phyloP scores from a whole-genome alignment of 1,284 basidiomycete species.

The Sporisorium sorghi region DNA sequence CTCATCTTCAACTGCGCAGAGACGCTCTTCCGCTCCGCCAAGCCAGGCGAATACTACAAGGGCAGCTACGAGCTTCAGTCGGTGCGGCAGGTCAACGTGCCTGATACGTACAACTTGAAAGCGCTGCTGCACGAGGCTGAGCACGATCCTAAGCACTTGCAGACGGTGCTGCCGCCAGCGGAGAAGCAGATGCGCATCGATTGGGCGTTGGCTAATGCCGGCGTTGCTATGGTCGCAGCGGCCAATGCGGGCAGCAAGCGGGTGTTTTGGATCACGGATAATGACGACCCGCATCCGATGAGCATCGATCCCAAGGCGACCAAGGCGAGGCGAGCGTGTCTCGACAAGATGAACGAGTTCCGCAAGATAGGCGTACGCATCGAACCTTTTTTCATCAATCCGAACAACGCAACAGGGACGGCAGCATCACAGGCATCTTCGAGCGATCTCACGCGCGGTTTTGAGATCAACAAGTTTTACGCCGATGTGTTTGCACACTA shows the following conservation, averaged over 20 bases:
- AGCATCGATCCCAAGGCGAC: constrained; percentile 70
- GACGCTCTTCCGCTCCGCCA: constrained; percentile 50
- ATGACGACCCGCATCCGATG: constrained; percentile 76
- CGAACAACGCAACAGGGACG: constrained; percentile 75
- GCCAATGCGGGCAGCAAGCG: constrained; percentile 88
- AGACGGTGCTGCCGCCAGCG: constrained; percentile 57
- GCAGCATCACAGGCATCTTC: constrained; percentile 11
- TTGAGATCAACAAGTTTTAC: constrained; percentile 77
- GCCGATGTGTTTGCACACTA: constrained; percentile 64
- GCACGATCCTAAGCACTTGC: constrained; percentile 62
- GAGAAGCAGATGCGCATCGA: constrained; percentile 73
- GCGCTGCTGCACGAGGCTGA: constrained; percentile 74
- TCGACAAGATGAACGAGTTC: constrained; percentile 74
- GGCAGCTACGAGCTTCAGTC: constrained; percentile 81
- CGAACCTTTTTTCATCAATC: constrained; percentile 91
- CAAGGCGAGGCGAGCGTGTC: constrained; percentile 37
- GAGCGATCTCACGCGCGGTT: constrained; percentile 73
- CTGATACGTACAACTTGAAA: constrained; percentile 70
- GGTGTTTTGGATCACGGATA: constrained; percentile 91
- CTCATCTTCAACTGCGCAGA: constrained; percentile 89
- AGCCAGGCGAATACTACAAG: constrained; percentile 73
- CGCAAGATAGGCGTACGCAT: constrained; percentile 82
- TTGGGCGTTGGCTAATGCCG: constrained; percentile 75
- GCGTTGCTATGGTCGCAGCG: constrained; percentile 73
- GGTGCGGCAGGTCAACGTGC: constrained; percentile 81